phyloP scores from a whole-genome alignment of 331 rosid genomes.

The Erythrophleum ivorense region DNA sequence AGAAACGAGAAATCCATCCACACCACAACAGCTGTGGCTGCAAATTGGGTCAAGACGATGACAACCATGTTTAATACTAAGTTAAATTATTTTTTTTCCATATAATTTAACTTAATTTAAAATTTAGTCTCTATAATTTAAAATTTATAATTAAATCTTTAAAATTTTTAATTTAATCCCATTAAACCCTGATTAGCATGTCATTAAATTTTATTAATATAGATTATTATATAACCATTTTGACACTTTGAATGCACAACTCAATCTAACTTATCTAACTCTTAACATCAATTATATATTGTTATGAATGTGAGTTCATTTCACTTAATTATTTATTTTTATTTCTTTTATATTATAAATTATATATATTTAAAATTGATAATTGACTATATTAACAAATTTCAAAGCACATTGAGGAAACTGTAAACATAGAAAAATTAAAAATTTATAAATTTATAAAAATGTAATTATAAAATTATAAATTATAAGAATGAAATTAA shows the following conservation, averaged over 20 bases:
- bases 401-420: background rate
- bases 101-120: background rate
- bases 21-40: background rate
- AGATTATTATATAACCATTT: background rate
- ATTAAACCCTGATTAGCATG: background rate
- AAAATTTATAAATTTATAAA: background rate
- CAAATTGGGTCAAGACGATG: background rate
- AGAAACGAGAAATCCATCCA: background rate
- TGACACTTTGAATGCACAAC: background rate
- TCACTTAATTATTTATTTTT: background rate
- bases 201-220: background rate
- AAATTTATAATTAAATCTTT: background rate
- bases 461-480: too few species aligned
- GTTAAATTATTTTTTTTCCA: background rate
- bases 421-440: background rate
- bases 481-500: background rate
- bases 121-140: background rate
- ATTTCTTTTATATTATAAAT: background rate
- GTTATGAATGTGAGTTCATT: background rate
- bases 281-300: background rate
- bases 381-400: background rate
- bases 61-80: background rate
- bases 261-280: background rate
- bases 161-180: background rate
- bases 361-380: background rate